These are phyloP conservation scores for Monascus ruber DNA, from an alignment of 2,329 filamentous ascomycete species.

Conservation along the genomic window DNA sequence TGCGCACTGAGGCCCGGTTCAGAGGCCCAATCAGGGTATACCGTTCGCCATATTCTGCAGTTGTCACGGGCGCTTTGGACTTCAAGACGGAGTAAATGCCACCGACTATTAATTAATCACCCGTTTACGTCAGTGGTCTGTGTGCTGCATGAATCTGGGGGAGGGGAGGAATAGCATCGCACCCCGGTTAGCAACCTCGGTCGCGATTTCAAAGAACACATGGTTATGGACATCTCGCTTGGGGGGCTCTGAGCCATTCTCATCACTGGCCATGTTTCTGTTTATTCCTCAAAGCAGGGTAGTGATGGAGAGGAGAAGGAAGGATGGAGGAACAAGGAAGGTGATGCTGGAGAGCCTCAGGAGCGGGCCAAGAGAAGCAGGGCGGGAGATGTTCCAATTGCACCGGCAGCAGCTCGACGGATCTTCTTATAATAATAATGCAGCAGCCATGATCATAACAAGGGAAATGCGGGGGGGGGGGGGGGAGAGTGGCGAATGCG, in stretches of 20 bases:
- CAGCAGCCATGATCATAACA: too few relatives aligned
- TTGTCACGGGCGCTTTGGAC: constrained; percentile 95
- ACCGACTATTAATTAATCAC: constrained; percentile 52
- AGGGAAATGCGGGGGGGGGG: too few relatives aligned
- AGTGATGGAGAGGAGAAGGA: too few relatives aligned
- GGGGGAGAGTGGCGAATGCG: too few relatives aligned
- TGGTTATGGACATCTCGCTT: constrained; percentile 81
- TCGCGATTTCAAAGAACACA: constrained; percentile 90
- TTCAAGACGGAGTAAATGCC: constrained; percentile 99
- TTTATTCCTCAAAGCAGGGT: not conserved
- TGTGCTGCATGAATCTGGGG: constrained; percentile 3
- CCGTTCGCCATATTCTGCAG: constrained; percentile 93
- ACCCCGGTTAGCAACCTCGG: constrained; percentile 95
- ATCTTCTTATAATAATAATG: too few relatives aligned
- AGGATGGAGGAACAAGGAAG: too few relatives aligned
- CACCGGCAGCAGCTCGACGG: too few relatives aligned
- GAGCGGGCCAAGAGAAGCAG: too few relatives aligned
- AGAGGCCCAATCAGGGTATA: constrained; percentile 93
- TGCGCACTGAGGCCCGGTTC: constrained; percentile 73
- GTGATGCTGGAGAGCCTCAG: too few relatives aligned
- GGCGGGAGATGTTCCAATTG: too few relatives aligned
- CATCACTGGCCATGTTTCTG: constrained; percentile 55
- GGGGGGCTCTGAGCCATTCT: constrained; percentile 50
- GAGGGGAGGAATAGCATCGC: constrained; percentile 8
- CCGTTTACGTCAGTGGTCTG: constrained; percentile 2